Evolutionary conservation across 2,329 filamentous ascomycete genomes (phyloP), one percentile per base, ranked within the genome.

Genomic region (Xylariomycetidae sp.): DNA sequence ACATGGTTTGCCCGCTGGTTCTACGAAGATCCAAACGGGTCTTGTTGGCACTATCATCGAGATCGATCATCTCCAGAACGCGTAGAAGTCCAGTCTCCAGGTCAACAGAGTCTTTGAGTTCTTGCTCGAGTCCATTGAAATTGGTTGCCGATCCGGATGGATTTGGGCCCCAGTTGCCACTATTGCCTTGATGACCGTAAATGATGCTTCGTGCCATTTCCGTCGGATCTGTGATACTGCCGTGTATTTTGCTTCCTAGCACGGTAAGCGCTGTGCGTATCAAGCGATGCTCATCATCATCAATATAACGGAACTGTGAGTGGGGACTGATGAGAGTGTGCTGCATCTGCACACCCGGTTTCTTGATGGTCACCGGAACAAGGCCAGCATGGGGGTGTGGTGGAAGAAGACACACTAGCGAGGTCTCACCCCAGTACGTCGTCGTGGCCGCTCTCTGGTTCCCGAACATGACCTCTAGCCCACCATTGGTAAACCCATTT

Each of bases 391-490:
- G 69, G 5, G 77, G 61, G 10, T 81, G 80, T 4, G 87, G 85
- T 4, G 87, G 87, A 8, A 88, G 67, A 28, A 89, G 67, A 49
- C 85, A 90, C 33, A 89, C 83, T 14, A 94, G 65, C n/a, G 84
- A 84, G 38, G 81, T 81, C 42, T 85, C 77, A 27, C 85, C 82
- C 84, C 85, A 90, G 54, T 77, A 92, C 0, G 84, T 87, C 2
- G 85, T 89, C 0, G 82, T 85, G 0, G 82, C 72, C 2, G 75
- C 74, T 45, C 67, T 70, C 30, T 69, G 63, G 20, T 72, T 65
- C 15, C 89, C 89, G 57, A 96, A 96, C 60, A 88, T 84, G 34
- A 95, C 85, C 42, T 89, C 85, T 41, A 94, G 72, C 2, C 79
- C 79, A 29, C 59, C 84, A 41, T 74, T 82, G 44, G 80, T 82